Conservation (phyloP, 1,284 basidiomycete species). For the Ceratobasidium sp. region DNA sequence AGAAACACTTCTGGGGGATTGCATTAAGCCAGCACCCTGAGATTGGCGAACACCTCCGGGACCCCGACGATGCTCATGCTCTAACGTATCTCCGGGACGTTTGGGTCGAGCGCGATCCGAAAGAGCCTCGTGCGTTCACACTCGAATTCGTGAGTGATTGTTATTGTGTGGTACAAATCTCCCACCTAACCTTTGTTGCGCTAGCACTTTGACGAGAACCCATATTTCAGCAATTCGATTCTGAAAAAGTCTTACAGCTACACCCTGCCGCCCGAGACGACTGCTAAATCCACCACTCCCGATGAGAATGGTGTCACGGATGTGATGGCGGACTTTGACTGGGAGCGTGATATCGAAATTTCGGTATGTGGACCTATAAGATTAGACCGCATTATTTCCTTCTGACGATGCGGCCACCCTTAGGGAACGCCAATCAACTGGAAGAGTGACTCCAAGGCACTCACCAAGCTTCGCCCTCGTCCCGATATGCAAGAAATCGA, state of each 20-base stretch:
- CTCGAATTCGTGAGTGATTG: conserved; percentile 74
- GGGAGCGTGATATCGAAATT: conserved; percentile 71
- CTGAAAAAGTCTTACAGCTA: conserved; percentile 82
- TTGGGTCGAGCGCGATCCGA: conserved; percentile 72
- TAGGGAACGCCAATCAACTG: conserved; percentile 75
- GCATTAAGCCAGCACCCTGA: conserved; percentile 30
- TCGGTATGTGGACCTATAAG: conserved; percentile 58
- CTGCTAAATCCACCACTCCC: conserved; percentile 61
- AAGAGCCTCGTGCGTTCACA: conserved; percentile 73
- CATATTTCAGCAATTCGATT: conserved; percentile 74
- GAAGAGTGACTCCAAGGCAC: conserved; percentile 77
- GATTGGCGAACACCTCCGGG: conserved; percentile 27
- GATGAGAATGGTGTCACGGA: conserved; percentile 75
- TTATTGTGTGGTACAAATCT: neutral
- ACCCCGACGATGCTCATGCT: conserved; percentile 67
- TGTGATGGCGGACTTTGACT: conserved; percentile 76
- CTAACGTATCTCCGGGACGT: conserved; percentile 78
- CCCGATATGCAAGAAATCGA: conserved; percentile 59
- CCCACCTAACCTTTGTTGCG: neutral
- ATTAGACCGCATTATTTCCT: neutral
- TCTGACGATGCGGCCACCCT: neutral
- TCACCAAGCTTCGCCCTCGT: conserved; percentile 79
- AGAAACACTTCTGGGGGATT: conserved; percentile 40
- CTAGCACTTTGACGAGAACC: conserved; percentile 82
- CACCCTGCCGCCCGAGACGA: conserved; percentile 57